phyloP scores from a whole-genome alignment of 768 basidiomycete genomes.

The Boletus subcaerulescens region DNA sequence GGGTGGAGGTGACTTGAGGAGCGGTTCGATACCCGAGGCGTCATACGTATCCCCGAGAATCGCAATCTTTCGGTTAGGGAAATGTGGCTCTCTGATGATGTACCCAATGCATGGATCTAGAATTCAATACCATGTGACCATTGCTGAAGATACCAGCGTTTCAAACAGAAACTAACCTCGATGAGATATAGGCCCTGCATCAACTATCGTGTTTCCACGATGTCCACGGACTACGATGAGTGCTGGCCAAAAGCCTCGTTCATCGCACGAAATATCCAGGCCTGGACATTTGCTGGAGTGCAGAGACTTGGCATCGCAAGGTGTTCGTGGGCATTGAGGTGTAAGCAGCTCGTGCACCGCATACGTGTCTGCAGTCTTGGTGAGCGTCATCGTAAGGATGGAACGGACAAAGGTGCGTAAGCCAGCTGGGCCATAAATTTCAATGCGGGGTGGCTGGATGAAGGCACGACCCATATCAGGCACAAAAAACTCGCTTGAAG shows the following conservation, averaged over 20 bases:
- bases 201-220: constrained; percentile 49
- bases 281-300: constrained; percentile 68
- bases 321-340: constrained; percentile 48
- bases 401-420: constrained; percentile 72
- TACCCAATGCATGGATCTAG: constrained; percentile 83
- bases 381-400: constrained; percentile 65
- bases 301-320: constrained; percentile 47
- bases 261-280: constrained; percentile 49
- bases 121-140: not conserved
- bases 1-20: constrained; percentile 47
- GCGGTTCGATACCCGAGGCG: constrained; percentile 53
- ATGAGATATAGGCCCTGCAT: constrained; percentile 75
- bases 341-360: constrained; percentile 77
- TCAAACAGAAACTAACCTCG: constrained; percentile 48
- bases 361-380: constrained; percentile 57
- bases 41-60: constrained; percentile 80
- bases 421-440: constrained; percentile 80
- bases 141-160: not conserved
- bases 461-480: not conserved
- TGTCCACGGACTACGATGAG: constrained; percentile 41
- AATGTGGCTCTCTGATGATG: constrained; percentile 57
- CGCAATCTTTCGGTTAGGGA: constrained; percentile 58
- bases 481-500: not conserved
- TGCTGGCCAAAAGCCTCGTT: constrained; percentile 65
- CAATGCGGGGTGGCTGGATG: constrained; percentile 46